Conservation (phyloP, 371 early-diverging fungal species). For the Dichotomocladium elegans region DNA sequence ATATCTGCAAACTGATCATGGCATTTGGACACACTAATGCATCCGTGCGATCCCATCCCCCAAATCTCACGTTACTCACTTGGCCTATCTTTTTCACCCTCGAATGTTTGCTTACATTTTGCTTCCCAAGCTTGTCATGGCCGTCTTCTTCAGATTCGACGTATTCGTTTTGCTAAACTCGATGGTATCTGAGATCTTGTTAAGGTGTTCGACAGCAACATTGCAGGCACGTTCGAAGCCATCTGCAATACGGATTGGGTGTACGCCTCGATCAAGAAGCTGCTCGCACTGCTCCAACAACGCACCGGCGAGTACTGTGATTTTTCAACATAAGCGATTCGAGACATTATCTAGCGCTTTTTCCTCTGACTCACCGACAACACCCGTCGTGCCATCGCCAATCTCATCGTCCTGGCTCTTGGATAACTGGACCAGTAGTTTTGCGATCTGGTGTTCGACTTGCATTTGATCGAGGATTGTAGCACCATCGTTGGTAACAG, state of each 20-base stretch:
- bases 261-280: slow-evolving; percentile 96
- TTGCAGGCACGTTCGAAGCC: slow-evolving; percentile 98
- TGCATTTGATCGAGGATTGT: slow-evolving; percentile 99
- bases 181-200: slow-evolving; percentile 89
- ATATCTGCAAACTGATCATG: slow-evolving; percentile 97
- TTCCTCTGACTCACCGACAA: slow-evolving; percentile 75
- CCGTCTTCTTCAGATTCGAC: slow-evolving; percentile 91
- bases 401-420: slow-evolving; percentile 99
- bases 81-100: neutral
- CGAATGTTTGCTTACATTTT: slow-evolving; percentile 95
- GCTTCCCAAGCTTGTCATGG: slow-evolving; percentile 96
- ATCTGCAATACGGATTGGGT: slow-evolving; percentile 98
- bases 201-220: slow-evolving; percentile 89
- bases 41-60: neutral
- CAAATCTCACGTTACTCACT: neutral
- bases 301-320: slow-evolving; percentile 94
- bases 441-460: slow-evolving; percentile 98
- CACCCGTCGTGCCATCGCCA: slow-evolving; percentile 99
- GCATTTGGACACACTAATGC: slow-evolving; percentile 87
- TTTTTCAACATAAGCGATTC: no score
- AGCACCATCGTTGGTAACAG: slow-evolving; percentile 99
- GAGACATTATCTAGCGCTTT: no score
- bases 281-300: slow-evolving; percentile 96
- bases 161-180: slow-evolving; percentile 82
- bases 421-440: slow-evolving; percentile 96